Evolutionary conservation across 768 basidiomycete species (phyloP).

Genomic region (Galerina sulciceps): DNA sequence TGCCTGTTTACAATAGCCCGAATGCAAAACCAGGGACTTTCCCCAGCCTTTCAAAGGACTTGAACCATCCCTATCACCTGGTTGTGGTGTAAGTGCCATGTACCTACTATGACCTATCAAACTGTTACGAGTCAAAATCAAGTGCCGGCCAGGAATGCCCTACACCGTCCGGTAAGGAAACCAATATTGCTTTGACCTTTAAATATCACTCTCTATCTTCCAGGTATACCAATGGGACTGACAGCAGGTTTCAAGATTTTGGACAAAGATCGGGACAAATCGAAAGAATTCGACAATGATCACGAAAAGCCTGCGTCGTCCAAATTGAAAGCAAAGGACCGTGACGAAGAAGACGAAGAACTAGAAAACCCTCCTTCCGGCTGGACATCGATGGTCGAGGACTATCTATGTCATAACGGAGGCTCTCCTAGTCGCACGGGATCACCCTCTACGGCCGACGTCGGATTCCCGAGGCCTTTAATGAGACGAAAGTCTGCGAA

Average conservation of each 20-base stretch:
- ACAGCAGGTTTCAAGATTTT: conserved; percentile 79
- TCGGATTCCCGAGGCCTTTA: conserved; percentile 45
- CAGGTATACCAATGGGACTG: conserved; percentile 79
- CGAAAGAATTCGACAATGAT: conserved; percentile 33
- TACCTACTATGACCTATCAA: conserved; percentile 6
- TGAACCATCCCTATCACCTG: conserved; percentile 74
- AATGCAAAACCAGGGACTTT: conserved; percentile 35
- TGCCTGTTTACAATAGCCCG: conserved; percentile 46
- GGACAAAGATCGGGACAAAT: conserved; percentile 53
- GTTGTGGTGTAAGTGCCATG: conserved; percentile 66
- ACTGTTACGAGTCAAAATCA: conserved; percentile 16
- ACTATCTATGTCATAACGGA: conserved; percentile 63
- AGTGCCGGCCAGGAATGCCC: conserved; percentile 80
- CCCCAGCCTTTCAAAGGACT: conserved; percentile 53
- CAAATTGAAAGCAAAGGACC: conserved; percentile 41
- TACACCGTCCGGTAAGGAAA: conserved; percentile 62
- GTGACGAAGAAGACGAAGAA: conserved; percentile 30
- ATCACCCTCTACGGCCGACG: conserved; percentile 45
- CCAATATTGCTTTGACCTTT: not conserved
- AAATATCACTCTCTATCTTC: not conserved
- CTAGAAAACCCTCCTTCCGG: conserved; percentile 42
- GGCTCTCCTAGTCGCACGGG: conserved; percentile 30
- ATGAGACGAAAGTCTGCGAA: conserved; percentile 45
- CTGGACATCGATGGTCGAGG: conserved; percentile 79
- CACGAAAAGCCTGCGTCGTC: conserved; percentile 27